Evolutionary conservation across 2,329 filamentous ascomycete genomes (phyloP), one percentile per base, ranked within the genome.

Genomic region (Berkeleyomyces rouxiae): DNA sequence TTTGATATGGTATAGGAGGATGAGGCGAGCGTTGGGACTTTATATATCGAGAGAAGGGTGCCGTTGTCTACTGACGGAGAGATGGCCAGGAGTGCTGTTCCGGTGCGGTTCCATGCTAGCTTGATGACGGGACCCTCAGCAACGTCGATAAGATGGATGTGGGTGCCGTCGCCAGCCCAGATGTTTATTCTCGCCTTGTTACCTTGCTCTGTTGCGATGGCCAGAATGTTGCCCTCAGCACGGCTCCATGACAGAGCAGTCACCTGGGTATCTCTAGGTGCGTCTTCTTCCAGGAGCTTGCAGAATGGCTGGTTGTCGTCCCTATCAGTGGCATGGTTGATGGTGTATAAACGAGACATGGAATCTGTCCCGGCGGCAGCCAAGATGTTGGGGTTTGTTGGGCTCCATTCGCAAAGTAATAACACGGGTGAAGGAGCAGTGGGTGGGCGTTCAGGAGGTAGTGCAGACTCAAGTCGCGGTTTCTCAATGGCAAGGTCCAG

Each of bases 371-470:
- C 83, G 75, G 81, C 82, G 77, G 82, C 82, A 73, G 82, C 83
- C 77, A 86, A 77, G 74, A 83, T 75, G 65, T 79, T 81, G 72
- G 82, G 79, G 76, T 85, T 79, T 73, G 72, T 77, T 68, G 83
- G 83, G 76, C 81, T 84, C 81, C 82, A 86, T 77, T 84, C 81
- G 78, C 82, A 85, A 73, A 84, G 82, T 75, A 85, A 77, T 72
- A 85, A 74, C 69, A 84, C 78, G 70, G 82, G 81, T 73, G 77
- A 76, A 69, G 78, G 80, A 9, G 40, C 33, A 6, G 51, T 55
- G 37, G 58, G 33, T 43, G 58, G 9, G 31, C 16, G 43, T 7
- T 47, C 51, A 36, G 51, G 49, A 61, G 44, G 47, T 63, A 68
- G 67, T 66, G 74, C 72, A 33, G 74, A 72, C 64, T 72, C 68